Evolutionary conservation across 106 monocot genomes (phyloP).

Genomic region (Dendrobium catenatum): DNA sequence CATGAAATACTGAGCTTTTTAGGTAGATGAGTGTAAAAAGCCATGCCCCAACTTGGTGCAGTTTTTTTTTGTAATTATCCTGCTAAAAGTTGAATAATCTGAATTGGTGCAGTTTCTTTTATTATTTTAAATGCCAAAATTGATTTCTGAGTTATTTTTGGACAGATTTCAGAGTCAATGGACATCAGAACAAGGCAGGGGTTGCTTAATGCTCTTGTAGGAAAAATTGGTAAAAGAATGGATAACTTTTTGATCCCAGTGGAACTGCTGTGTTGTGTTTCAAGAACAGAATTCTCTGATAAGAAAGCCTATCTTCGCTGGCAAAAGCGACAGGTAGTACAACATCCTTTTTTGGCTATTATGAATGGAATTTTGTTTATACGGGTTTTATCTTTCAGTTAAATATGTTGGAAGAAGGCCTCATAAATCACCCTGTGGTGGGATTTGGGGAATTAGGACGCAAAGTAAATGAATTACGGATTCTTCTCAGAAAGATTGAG

Average conservation of each 20-base stretch:
- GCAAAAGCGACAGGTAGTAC: conserved; percentile 92
- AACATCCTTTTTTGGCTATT: not conserved
- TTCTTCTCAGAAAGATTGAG: conserved; percentile 79
- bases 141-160: not conserved
- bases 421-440: conserved; percentile 79
- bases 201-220: conserved; percentile 80
- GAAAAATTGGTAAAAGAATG: conserved; percentile 91
- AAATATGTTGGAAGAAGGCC: conserved; percentile 93
- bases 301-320: conserved; percentile 85
- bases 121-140: conserved; percentile 4
- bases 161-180: conserved; percentile 84
- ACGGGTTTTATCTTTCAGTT: conserved; percentile 33
- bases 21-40: not conserved
- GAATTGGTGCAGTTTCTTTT: not conserved
- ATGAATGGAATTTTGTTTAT: not conserved
- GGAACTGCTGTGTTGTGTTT: conserved; percentile 76
- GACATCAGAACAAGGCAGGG: conserved; percentile 92
- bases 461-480: conserved; percentile 72
- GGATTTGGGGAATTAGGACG: conserved; percentile 83
- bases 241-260: conserved; percentile 85
- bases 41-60: not conserved
- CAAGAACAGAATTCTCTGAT: conserved; percentile 89
- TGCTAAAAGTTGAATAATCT: not conserved
- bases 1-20: not conserved
- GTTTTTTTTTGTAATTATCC: not conserved